A percentile compares a stretch with the other conserved stretches of the same genome.
Conservation (phyloP, 768 basidiomycete genomes). For the Lactifluus piperatus region DNA sequence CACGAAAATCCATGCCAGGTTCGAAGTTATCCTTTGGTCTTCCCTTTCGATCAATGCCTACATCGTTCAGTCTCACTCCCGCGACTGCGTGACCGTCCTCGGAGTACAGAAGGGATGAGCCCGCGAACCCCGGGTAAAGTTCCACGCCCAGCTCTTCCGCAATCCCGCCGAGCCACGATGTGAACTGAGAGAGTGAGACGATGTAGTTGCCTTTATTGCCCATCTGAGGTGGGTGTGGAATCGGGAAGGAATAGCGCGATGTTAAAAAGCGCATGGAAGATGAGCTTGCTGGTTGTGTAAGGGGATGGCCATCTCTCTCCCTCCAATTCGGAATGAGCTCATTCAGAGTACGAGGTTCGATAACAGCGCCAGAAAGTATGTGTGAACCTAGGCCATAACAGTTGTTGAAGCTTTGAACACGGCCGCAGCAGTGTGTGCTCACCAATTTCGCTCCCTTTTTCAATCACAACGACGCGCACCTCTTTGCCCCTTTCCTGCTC, state of each 20-base stretch:
- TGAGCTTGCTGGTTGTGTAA: conserved; percentile 69
- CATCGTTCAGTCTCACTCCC: conserved; percentile 90
- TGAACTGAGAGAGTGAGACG: conserved; percentile 79
- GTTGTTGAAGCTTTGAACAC: background rate
- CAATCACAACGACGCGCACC: conserved; percentile 85
- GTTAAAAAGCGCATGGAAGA: conserved; percentile 87
- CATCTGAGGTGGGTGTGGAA: conserved; percentile 98
- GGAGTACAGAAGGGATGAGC: conserved; percentile 70
- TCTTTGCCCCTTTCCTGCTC: conserved; percentile 72
- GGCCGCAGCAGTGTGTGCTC: conserved; percentile 26
- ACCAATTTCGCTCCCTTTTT: conserved; percentile 94
- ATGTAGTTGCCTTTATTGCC: conserved; percentile 90
- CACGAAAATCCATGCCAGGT: conserved; percentile 92
- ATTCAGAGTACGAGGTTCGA: conserved; percentile 86
- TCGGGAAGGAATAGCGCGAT: conserved; percentile 52
- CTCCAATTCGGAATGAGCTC: conserved; percentile 88
- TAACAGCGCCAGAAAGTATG: conserved; percentile 90
- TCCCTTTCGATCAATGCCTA: conserved; percentile 74
- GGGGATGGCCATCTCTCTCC: conserved; percentile 56
- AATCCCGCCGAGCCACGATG: conserved; percentile 79
- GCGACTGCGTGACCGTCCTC: conserved; percentile 51
- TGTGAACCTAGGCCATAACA: conserved; percentile 68
- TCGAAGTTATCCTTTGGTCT: conserved; percentile 83
- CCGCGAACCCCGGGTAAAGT: conserved; percentile 95
- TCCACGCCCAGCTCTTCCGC: conserved; percentile 88